Evolutionary conservation across 192 early-diverging fungal species (phyloP).

Genomic region (Oehlia diaphana): DNA sequence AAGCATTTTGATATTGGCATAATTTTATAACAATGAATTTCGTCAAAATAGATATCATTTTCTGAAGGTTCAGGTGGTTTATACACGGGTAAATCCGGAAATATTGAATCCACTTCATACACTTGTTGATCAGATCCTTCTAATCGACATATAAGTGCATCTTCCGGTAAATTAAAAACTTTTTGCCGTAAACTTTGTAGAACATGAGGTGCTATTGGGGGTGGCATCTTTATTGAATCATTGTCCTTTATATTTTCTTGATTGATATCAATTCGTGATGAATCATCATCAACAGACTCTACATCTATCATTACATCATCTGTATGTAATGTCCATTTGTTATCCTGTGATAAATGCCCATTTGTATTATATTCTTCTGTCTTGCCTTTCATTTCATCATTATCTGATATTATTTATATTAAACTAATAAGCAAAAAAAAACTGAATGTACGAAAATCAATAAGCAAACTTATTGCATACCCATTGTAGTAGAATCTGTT

Average conservation of each 20-base stretch:
- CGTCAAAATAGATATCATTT: constrained; percentile 55
- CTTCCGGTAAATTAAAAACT: constrained; percentile 38
- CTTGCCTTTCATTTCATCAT: not conserved
- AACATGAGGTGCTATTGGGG: constrained; percentile 41
- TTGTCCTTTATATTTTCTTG: constrained; percentile 37
- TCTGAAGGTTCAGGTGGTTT: constrained; percentile 54
- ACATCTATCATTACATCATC: constrained; percentile 11
- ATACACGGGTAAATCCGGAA: constrained; percentile 51
- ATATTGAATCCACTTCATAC: constrained; percentile 45
- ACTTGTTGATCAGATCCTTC: constrained; percentile 35
- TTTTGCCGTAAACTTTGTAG: constrained; percentile 43
- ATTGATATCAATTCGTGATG: constrained; percentile 21
- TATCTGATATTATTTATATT: not conserved
- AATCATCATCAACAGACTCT: constrained; percentile 36
- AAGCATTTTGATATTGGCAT: constrained; percentile 45
- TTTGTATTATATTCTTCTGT: not conserved
- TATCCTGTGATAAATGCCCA: not conserved
- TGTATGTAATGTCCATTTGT: not conserved
- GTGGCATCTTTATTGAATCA: constrained; percentile 43
- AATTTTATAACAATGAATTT: constrained; percentile 55
- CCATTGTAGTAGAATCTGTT: not conserved
- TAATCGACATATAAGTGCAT: constrained; percentile 35
- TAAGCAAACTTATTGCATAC: not conserved
- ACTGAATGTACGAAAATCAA: not conserved
- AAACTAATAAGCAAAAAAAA: not conserved